A percentile compares a stretch with the other conserved stretches of the same genome.
Conservation (phyloP, 2,329 filamentous ascomycete genomes). For the Ceratocystis destructans region DNA sequence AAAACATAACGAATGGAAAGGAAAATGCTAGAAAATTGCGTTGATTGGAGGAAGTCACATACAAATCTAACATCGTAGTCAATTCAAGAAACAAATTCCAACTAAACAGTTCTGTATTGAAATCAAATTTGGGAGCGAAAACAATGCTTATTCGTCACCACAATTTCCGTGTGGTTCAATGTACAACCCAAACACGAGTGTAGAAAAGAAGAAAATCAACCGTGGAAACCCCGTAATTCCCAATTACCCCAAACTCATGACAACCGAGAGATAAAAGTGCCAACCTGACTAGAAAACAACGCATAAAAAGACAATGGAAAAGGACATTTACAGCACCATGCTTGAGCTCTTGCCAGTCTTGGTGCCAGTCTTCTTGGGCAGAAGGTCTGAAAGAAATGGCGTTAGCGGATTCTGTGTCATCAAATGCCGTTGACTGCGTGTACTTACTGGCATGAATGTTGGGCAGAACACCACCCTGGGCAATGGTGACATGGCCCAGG, state of each 20-base stretch:
- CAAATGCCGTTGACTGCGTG: slow-evolving; percentile 22
- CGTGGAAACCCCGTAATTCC: slow-evolving; percentile 53
- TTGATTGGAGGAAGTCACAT: too few relatives aligned
- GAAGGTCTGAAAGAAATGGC: slow-evolving; percentile 52
- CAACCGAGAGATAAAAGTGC: slow-evolving; percentile 47
- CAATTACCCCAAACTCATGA: slow-evolving; percentile 67
- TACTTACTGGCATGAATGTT: slow-evolving; percentile 90
- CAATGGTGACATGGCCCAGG: slow-evolving; percentile 88
- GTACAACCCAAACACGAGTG: slow-evolving; percentile 52
- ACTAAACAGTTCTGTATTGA: slow-evolving; percentile 13
- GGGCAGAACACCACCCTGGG: slow-evolving; percentile 90
- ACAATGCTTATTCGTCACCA: slow-evolving; percentile 45
- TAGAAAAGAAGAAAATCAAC: slow-evolving; percentile 39
- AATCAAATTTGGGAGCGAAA: slow-evolving; percentile 18
- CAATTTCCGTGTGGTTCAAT: slow-evolving; percentile 55
- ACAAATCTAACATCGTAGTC: too few relatives aligned
- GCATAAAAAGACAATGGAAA: slow-evolving; percentile 41
- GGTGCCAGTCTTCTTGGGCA: slow-evolving; percentile 93
- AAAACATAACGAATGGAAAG: too few relatives aligned
- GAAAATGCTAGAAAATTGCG: too few relatives aligned
- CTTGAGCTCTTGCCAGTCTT: slow-evolving; percentile 86
- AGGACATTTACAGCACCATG: slow-evolving; percentile 70
- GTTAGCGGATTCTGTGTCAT: slow-evolving; percentile 28
- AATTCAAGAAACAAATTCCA: background rate
- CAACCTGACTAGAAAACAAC: slow-evolving; percentile 35